phyloP scores from a whole-genome alignment of 768 basidiomycete species.

The Clitopilus hobsonii region DNA sequence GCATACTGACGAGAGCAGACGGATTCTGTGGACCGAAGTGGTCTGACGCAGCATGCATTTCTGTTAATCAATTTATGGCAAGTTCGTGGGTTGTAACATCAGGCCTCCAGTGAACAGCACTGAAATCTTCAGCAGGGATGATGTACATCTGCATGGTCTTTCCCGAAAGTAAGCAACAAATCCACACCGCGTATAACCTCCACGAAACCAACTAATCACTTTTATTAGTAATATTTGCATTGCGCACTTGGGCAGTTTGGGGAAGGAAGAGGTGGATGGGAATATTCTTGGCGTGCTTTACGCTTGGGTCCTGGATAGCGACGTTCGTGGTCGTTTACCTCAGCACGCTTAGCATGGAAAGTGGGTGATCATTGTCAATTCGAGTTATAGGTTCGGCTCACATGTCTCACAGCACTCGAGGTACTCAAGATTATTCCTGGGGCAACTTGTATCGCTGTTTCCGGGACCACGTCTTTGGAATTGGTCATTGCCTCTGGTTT shows the following conservation, averaged over 20 bases:
- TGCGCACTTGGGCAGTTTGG: conserved; percentile 9
- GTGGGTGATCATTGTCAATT: neutral
- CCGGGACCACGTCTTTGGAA: neutral
- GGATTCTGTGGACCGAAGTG: neutral
- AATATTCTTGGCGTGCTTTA: conserved; percentile 3
- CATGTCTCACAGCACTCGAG: neutral
- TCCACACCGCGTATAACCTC: neutral
- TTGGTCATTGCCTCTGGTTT: neutral
- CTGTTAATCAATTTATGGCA: neutral
- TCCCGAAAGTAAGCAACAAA: conserved; percentile 1
- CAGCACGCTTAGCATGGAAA: neutral
- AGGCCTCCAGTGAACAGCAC: neutral
- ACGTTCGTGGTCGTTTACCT: neutral
- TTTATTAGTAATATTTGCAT: conserved; percentile 3
- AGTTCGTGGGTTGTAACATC: neutral
- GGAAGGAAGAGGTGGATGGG: conserved; percentile 3
- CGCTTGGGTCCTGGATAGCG: neutral
- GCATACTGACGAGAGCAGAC: neutral
- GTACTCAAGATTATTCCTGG: neutral
- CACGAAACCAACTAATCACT: neutral
- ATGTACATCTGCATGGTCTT: conserved; percentile 4
- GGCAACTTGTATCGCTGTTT: neutral
- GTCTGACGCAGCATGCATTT: neutral
- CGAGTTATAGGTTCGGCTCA: neutral
- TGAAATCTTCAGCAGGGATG: neutral